Evolutionary conservation across 768 basidiomycete species (phyloP).

Genomic region (Rhizopogon roseolus): DNA sequence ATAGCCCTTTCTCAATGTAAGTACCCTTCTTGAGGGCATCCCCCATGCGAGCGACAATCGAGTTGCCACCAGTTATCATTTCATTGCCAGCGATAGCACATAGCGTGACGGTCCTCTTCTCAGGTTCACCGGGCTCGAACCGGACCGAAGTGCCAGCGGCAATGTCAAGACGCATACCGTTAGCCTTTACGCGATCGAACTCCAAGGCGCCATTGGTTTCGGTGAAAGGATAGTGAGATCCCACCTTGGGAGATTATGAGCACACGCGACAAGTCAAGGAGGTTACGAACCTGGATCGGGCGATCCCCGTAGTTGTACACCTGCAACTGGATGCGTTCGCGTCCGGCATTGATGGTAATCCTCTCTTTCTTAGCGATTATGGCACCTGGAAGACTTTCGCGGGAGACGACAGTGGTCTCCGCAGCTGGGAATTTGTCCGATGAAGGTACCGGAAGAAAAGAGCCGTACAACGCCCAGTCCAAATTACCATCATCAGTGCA

Average conservation of each 20-base stretch:
- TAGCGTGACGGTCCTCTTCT: constrained; percentile 69
- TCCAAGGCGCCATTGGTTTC: constrained; percentile 79
- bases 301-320: constrained; percentile 92
- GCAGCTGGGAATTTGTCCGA: constrained; percentile 57
- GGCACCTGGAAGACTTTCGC: constrained; percentile 66
- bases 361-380: constrained; percentile 59
- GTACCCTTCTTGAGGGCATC: constrained; percentile 36
- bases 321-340: constrained; percentile 60
- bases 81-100: constrained; percentile 72
- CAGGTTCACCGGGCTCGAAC: constrained; percentile 86
- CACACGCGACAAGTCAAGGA: neutral
- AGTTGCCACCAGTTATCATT: constrained; percentile 76
- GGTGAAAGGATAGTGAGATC: constrained; percentile 92
- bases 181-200: constrained; percentile 80
- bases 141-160: constrained; percentile 92
- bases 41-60: constrained; percentile 45
- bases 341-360: constrained; percentile 73
- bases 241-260: constrained; percentile 48
- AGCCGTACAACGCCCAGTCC: constrained; percentile 85
- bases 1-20: constrained; percentile 40
- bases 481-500: constrained; percentile 79
- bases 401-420: constrained; percentile 44
- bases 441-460: constrained; percentile 82
- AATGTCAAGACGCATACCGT: constrained; percentile 88
- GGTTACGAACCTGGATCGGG: constrained; percentile 71